Evolutionary conservation across 1,284 basidiomycete genomes (phyloP).

Genomic region (Neonothopanus nambi): DNA sequence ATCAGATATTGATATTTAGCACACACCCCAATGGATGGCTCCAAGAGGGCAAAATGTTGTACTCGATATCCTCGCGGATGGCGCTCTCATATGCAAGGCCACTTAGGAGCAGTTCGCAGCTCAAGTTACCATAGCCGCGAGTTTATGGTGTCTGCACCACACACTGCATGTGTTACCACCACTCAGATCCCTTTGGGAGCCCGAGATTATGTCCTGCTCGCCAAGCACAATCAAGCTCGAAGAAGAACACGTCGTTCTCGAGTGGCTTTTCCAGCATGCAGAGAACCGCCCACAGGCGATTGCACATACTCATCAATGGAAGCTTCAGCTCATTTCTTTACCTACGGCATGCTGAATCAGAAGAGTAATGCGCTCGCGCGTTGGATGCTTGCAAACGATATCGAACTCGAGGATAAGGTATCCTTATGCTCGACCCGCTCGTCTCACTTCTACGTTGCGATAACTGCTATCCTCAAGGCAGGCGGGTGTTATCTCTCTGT

Average conservation of each 20-base stretch:
- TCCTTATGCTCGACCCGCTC: conserved; percentile 51
- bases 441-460: conserved; percentile 42
- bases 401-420: conserved; percentile 44
- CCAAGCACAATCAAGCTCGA: conserved; percentile 4
- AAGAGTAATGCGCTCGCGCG: conserved; percentile 43
- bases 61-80: conserved; percentile 4
- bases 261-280: conserved; percentile 17
- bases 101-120: conserved; percentile 2
- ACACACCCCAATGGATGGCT: too few relatives aligned
- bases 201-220: conserved; percentile 9
- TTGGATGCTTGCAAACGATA: conserved; percentile 40
- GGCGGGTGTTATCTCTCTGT: conserved; percentile 59
- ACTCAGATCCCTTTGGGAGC: conserved; percentile 7
- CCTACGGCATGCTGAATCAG: conserved; percentile 40
- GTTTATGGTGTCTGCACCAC: not conserved
- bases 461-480: conserved; percentile 50
- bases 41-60: too few relatives aligned
- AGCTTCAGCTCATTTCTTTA: conserved; percentile 26
- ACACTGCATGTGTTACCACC: not conserved
- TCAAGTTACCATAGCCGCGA: conserved; percentile 5
- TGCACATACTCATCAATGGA: conserved; percentile 14
- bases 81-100: not conserved
- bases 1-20: too few relatives aligned
- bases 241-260: conserved; percentile 11
- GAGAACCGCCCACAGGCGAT: conserved; percentile 14